Conservation (phyloP, 805 yeast genomes). For the Ogataea populi-albae region DNA sequence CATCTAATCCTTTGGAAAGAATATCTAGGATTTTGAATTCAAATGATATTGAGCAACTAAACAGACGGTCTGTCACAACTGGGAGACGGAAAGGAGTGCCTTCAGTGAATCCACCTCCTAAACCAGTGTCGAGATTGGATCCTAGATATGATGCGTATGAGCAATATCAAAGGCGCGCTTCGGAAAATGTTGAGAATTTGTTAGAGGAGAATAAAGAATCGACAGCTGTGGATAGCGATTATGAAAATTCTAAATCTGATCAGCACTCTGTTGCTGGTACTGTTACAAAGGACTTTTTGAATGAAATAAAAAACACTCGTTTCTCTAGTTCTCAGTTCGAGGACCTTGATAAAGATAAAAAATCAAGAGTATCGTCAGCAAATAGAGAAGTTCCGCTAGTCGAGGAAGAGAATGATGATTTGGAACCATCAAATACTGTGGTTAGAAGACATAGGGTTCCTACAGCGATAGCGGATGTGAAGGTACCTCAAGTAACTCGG, state of each 20-base stretch:
- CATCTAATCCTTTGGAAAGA: constrained; percentile 32
- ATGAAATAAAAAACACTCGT: constrained; percentile 43
- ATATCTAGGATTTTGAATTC: constrained; percentile 40
- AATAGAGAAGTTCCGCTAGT: constrained; percentile 10
- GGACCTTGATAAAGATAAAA: constrained; percentile 1
- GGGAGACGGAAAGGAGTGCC: constrained; percentile 28
- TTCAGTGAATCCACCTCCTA: constrained; percentile 40
- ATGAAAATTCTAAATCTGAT: constrained; percentile 15
- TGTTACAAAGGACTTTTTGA: constrained; percentile 43
- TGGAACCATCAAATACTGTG: constrained; percentile 17
- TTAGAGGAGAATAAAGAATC: constrained; percentile 33
- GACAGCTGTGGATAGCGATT: constrained; percentile 34
- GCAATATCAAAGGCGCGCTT: constrained; percentile 38
- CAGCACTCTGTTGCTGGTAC: constrained; percentile 15
- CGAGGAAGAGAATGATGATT: constrained; percentile 12
- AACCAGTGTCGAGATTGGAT: constrained; percentile 56
- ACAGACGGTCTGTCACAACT: constrained; percentile 45
- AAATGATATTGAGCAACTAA: constrained; percentile 43
- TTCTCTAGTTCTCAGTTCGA: constrained; percentile 39
- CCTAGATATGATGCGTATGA: constrained; percentile 55
- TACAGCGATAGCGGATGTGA: constrained; percentile 56
- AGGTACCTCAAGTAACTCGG: constrained; percentile 69
- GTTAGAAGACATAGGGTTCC: constrained; percentile 35
- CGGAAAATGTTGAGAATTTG: constrained; percentile 41
- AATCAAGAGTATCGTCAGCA: no score